These are phyloP conservation scores for Debaryomyces robertsiae DNA, from an alignment of 1,139 yeast genomes.

Conservation along the genomic window DNA sequence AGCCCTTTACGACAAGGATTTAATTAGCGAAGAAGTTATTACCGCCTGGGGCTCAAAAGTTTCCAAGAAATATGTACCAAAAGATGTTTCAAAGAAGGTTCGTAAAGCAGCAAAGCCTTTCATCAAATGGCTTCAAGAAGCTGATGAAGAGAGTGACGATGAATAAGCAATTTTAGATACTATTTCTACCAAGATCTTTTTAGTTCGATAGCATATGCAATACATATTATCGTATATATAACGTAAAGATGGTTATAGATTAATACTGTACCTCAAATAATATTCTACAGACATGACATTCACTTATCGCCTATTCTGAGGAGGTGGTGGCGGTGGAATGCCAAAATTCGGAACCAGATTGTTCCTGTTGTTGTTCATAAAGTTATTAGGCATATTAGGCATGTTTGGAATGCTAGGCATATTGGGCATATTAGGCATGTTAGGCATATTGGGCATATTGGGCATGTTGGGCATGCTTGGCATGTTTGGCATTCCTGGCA, in stretches of 20 bases:
- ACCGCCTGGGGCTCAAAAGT: constrained; percentile 88
- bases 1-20: constrained; percentile 78
- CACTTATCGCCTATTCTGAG: constrained; percentile 11
- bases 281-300: background rate
- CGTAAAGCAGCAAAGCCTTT: constrained; percentile 97
- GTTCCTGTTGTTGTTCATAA: constrained; percentile 15
- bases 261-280: background rate
- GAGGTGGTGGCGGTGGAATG: constrained; percentile 24
- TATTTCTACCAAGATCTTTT: background rate
- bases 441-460: constrained; percentile 25
- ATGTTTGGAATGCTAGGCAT: constrained; percentile 18
- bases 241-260: background rate
- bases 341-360: constrained; percentile 10
- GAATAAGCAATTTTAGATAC: constrained; percentile 39
- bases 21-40: constrained; percentile 80
- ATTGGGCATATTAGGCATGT: constrained; percentile 19
- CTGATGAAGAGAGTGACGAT: constrained; percentile 73
- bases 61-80: constrained; percentile 90
- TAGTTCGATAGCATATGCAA: constrained; percentile 5
- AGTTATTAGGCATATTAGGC: constrained; percentile 20
- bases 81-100: constrained; percentile 89
- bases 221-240: constrained; percentile 7
- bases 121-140: constrained; percentile 91
- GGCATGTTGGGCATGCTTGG: constrained; percentile 27
- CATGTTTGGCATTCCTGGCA: constrained; percentile 28